Conservation (phyloP, 2,329 filamentous ascomycete species). For the Alternaria sp. region DNA sequence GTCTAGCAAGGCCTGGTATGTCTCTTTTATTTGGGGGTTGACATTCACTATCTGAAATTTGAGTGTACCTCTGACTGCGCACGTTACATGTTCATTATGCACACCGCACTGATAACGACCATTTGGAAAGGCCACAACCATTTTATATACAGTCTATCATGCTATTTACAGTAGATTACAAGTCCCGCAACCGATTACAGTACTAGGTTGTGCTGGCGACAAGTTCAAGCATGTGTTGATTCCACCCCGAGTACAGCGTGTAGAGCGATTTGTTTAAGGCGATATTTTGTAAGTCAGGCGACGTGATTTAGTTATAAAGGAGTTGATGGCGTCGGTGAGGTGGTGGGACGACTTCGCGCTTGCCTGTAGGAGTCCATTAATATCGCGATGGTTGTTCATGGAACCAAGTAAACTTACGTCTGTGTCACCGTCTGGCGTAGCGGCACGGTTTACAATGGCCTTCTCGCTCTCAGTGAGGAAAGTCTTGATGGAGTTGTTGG, state of each 20-base stretch:
- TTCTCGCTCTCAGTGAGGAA: constrained; percentile 21
- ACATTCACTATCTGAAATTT: background rate
- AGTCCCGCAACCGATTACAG: background rate
- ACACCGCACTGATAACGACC: background rate
- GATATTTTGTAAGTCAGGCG: constrained; percentile 23
- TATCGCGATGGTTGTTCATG: background rate
- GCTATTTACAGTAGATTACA: background rate
- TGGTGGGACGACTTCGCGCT: background rate
- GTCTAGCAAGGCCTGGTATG: background rate
- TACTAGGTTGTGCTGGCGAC: background rate
- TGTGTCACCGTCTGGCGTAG: constrained; percentile 12
- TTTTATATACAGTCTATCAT: constrained; percentile 2
- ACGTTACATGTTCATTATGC: background rate
- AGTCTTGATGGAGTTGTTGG: background rate
- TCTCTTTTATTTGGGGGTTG: background rate
- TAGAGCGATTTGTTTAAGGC: constrained; percentile 11
- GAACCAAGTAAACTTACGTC: constrained; percentile 11
- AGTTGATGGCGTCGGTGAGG: constrained; percentile 15
- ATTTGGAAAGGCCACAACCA: background rate
- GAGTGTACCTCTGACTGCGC: background rate
- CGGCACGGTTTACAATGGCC: constrained; percentile 19
- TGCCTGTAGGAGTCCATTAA: background rate
- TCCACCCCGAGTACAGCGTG: background rate
- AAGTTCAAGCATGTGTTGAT: constrained; percentile 4
- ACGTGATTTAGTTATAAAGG: constrained; percentile 20